These are phyloP conservation scores for Geosmithia morbida DNA, from an alignment of 2,329 filamentous ascomycete genomes.

Conservation along the genomic window DNA sequence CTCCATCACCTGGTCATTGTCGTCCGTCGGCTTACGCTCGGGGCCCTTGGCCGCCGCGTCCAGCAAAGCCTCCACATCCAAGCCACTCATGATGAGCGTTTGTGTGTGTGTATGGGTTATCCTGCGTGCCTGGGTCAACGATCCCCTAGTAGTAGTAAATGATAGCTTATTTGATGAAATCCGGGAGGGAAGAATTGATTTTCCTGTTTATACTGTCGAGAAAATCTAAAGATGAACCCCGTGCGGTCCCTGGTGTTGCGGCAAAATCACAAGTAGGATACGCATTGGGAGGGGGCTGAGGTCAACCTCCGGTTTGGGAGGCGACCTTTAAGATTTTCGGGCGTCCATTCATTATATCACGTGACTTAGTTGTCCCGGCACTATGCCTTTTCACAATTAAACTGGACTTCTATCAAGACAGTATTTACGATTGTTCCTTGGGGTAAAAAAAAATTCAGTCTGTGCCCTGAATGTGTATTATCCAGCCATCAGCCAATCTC, in stretches of 20 bases:
- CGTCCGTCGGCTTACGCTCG: slow-evolving; percentile 26
- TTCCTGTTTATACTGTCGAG: not conserved
- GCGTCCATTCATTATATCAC: not conserved
- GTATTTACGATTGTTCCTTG: not conserved
- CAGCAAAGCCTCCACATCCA: slow-evolving; percentile 80
- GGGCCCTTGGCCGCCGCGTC: slow-evolving; percentile 63
- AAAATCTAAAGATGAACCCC: not conserved
- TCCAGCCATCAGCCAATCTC: not conserved
- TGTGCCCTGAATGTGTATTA: not conserved
- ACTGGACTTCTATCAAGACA: not conserved
- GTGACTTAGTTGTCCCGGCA: not conserved
- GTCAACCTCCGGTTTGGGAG: not conserved
- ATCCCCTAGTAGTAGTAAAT: no score
- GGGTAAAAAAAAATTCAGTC: not conserved
- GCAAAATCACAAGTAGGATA: not conserved
- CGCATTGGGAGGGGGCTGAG: not conserved
- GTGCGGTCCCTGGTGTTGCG: not conserved
- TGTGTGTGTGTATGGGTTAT: not conserved
- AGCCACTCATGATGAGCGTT: slow-evolving; percentile 25
- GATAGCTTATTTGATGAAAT: no score
- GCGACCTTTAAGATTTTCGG: not conserved
- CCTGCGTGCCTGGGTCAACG: slow-evolving; percentile 3
- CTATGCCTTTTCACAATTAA: not conserved
- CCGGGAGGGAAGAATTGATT: no score
- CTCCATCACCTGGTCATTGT: slow-evolving; percentile 21